Evolutionary conservation across 495 filamentous ascomycete genomes (phyloP), one percentile per base, ranked within the genome.

Genomic region (Xanthoparmelia taractica): DNA sequence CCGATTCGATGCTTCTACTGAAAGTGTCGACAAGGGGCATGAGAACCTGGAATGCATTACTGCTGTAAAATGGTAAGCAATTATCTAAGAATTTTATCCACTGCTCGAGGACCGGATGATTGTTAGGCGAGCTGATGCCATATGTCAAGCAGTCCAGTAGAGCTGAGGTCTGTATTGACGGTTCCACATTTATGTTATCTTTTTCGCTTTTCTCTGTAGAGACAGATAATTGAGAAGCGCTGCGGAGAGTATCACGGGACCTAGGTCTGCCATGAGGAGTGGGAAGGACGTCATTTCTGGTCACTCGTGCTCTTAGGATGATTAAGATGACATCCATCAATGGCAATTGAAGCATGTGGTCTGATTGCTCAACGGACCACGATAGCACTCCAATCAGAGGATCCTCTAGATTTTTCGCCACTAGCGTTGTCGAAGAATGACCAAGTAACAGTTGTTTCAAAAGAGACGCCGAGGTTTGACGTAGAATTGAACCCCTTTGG

Each of bases 11-110:
- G 68, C 96, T 85, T 59, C 76, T 76, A 72, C 90, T 96, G 58
- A 99, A 79, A 57, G 88, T 93, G 73, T 92, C 92, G 25, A 96
- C 92, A 12, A 99, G 79, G 31, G 90, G 92, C 61, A 97, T 82
- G 40, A 97, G 73, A 58, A 92, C 88, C 68, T 96, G 91, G 69
- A 96, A 97, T 40, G 96, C 90, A 2, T 85, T 84, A 27, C 85
- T 85, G 2, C 85, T 82, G 74, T 92, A 93, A 3, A 96, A 74
- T 12, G 92, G 91, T 31, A 97, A 78, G 55, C 89, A 89, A 71
- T 92, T 87, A 25, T 84, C 81, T n/a, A 99, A 80, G 58, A 99
- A 88, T 41, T 82, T 79, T 27, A 96, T 84, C 94, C 94, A 99
- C 66, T 88, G 90, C 63, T 97, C 91, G 38, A 99, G 78, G 27